A percentile compares a stretch with the other conserved stretches of the same genome.
Conservation (phyloP, 75 land plant species). For the Pinus albicaulis region DNA sequence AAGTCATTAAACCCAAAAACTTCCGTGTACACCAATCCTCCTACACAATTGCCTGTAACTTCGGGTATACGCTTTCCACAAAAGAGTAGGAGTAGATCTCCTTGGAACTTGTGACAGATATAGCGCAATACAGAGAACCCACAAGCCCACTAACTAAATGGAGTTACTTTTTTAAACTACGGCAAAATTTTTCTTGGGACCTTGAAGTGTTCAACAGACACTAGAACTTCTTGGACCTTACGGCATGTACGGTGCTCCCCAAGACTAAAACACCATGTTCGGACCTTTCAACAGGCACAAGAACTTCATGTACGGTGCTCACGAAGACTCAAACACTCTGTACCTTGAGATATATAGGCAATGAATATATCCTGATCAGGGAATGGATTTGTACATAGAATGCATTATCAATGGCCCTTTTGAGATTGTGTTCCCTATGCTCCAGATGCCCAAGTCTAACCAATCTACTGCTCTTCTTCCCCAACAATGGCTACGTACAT, state of each 20-base stretch:
- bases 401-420: not conserved
- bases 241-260: not conserved
- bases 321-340: not conserved
- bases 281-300: slow-evolving; percentile 2
- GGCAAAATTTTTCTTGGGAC: no score
- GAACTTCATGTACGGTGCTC: not conserved
- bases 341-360: no score
- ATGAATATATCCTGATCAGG: not conserved
- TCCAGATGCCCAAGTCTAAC: no score
- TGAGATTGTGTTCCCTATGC: not conserved
- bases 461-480: not conserved
- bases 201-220: slow-evolving; percentile 3
- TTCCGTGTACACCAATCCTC: slow-evolving; percentile 1
- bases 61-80: not conserved
- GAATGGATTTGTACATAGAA: not conserved
- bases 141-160: not conserved
- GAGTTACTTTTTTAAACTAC: no score
- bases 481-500: not conserved
- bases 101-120: slow-evolving; percentile 1
- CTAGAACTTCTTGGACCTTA: not conserved
- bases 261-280: not conserved
- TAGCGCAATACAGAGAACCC: not conserved
- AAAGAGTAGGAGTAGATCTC: not conserved
- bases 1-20: not conserved
- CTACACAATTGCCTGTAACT: not conserved